These are phyloP conservation scores for Fistulinella staudtii DNA, from an alignment of 1,284 basidiomycete genomes.

Conservation along the genomic window DNA sequence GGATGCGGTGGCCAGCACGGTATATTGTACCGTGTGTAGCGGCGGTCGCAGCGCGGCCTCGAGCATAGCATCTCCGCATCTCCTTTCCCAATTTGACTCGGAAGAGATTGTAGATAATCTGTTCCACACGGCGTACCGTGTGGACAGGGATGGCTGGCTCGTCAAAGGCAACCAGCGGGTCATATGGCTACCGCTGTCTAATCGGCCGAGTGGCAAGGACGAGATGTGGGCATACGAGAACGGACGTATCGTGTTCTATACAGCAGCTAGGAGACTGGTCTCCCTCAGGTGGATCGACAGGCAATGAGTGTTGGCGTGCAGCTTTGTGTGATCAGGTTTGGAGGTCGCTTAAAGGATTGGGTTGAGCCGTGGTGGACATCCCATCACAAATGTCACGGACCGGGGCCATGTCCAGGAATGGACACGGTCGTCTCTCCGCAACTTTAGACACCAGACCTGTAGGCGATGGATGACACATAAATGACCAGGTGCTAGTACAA, in stretches of 20 bases:
- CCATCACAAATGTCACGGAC: no score
- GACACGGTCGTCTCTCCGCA: no score
- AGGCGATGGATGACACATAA: no score
- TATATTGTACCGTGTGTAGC: conserved; percentile 3
- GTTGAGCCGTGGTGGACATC: no score
- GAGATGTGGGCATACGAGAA: conserved; percentile 9
- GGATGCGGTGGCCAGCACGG: no score
- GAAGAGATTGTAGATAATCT: conserved; percentile 9
- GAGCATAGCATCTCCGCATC: neutral
- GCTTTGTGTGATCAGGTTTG: no score
- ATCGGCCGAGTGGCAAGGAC: conserved; percentile 10
- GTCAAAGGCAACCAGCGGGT: conserved; percentile 15
- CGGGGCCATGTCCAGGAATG: no score
- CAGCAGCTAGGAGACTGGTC: neutral
- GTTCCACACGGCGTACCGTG: conserved; percentile 11
- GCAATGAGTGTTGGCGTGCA: no score
- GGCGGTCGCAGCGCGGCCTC: no score
- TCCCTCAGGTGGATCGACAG: conserved; percentile 6
- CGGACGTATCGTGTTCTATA: conserved; percentile 4
- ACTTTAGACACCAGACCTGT: no score
- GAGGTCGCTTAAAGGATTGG: no score
- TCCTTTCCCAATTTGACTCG: conserved; percentile 11
- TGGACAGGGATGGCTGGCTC: conserved; percentile 23
- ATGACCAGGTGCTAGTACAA: no score
- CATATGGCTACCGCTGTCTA: conserved; percentile 11